Evolutionary conservation across 2,329 filamentous ascomycete species (phyloP).

Genomic region (Scedosporium dehoogii): DNA sequence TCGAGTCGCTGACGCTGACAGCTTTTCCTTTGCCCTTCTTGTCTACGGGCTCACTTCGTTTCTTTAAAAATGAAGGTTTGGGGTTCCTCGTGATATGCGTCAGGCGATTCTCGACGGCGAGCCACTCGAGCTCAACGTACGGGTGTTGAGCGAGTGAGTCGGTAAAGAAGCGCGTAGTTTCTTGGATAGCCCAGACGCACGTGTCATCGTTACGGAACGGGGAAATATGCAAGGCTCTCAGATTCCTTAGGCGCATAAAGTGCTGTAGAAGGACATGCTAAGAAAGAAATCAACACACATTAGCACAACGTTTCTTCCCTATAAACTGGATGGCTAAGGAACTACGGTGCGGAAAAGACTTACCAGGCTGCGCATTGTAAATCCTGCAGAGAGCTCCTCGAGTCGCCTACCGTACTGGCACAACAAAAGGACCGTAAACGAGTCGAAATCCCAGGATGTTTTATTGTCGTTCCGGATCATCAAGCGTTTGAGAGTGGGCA

Average conservation of each 20-base stretch:
- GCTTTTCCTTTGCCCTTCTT: slow-evolving; percentile 14
- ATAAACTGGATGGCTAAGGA: not conserved
- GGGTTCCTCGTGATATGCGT: not conserved
- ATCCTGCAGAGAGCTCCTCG: slow-evolving; percentile 45
- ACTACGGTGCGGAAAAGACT: slow-evolving; percentile 19
- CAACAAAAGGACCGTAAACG: slow-evolving; percentile 43
- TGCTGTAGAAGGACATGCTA: slow-evolving; percentile 50
- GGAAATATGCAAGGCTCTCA: slow-evolving; percentile 46
- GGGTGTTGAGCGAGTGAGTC: slow-evolving; percentile 48
- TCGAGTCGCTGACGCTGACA: slow-evolving; percentile 10
- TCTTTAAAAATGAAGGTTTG: not conserved
- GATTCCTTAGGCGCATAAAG: slow-evolving; percentile 33
- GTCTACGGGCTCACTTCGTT: slow-evolving; percentile 12
- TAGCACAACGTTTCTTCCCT: no score
- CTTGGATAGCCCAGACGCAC: slow-evolving; percentile 44
- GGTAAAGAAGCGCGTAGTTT: slow-evolving; percentile 48
- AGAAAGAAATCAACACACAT: not conserved
- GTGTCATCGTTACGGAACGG: slow-evolving; percentile 45
- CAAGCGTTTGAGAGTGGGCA: slow-evolving; percentile 40
- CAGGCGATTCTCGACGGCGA: slow-evolving; percentile 38
- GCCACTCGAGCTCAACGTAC: slow-evolving; percentile 45
- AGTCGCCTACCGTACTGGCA: slow-evolving; percentile 38
- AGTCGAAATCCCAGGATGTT: slow-evolving; percentile 45
- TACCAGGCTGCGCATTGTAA: slow-evolving; percentile 45
- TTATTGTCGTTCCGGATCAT: slow-evolving; percentile 49